Percentiles rank a stretch among this genome's conserved stretches.
Evolutionary conservation across 768 basidiomycete species (phyloP).

Genomic region (Auricularia cornea): DNA sequence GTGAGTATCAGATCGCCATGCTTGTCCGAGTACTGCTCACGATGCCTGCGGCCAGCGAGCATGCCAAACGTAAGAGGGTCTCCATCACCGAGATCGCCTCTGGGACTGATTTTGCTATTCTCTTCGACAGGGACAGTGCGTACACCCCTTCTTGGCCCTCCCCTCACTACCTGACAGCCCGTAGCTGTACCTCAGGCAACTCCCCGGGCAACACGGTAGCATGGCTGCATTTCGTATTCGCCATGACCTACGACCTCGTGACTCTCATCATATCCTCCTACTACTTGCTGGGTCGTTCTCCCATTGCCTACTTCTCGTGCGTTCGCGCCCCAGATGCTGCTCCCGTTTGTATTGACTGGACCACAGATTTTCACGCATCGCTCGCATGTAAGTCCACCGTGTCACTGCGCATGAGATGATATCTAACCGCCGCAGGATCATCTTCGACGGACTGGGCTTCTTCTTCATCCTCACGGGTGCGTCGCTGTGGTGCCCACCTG

Average conservation of each 20-base stretch:
- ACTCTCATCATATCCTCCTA: slow-evolving; percentile 42
- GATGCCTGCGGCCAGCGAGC: too few species aligned
- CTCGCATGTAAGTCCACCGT: neutral
- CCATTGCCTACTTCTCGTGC: slow-evolving; percentile 16
- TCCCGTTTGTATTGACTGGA: slow-evolving; percentile 13
- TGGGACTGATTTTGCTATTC: neutral
- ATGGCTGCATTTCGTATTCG: slow-evolving; percentile 51
- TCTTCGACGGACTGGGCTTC: slow-evolving; percentile 60
- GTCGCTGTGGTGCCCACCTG: neutral
- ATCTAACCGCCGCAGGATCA: slow-evolving; percentile 31
- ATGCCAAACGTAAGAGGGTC: neutral
- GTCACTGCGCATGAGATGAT: neutral
- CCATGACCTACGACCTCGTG: slow-evolving; percentile 49
- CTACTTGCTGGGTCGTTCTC: slow-evolving; percentile 34
- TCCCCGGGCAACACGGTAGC: slow-evolving; percentile 29
- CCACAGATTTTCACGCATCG: neutral
- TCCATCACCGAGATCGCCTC: neutral
- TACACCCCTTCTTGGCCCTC: neutral
- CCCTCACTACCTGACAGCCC: neutral
- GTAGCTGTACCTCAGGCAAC: slow-evolving; percentile 43
- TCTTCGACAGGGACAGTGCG: neutral
- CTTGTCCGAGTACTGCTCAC: too few species aligned
- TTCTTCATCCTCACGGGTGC: slow-evolving; percentile 41
- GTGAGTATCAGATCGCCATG: slow-evolving; percentile 25
- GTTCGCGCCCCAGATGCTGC: neutral